phyloP scores from a whole-genome alignment of 2,329 filamentous ascomycete species.

The Monilinia fructicola region DNA sequence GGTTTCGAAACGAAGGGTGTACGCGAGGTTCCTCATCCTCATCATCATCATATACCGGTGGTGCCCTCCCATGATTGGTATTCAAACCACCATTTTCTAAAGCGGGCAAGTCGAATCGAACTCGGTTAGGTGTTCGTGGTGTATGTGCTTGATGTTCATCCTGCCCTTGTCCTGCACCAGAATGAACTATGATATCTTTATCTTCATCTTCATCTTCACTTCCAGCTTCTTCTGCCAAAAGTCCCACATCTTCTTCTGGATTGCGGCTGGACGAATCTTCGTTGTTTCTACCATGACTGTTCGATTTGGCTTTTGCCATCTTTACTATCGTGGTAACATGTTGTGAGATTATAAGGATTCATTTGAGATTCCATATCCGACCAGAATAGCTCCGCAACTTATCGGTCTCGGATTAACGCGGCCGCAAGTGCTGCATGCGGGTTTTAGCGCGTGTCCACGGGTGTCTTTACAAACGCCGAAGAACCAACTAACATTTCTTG shows the following conservation, averaged over 20 bases:
- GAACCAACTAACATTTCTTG: too few species aligned
- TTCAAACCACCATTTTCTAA: background rate
- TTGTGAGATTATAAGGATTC: constrained; percentile 29
- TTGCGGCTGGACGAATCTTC: constrained; percentile 26
- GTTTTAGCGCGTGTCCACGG: constrained; percentile 2
- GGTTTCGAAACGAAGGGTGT: constrained; percentile 36
- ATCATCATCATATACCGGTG: constrained; percentile 47
- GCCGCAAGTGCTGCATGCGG: constrained; percentile 13
- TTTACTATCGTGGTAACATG: constrained; percentile 45
- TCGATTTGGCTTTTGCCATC: constrained; percentile 47
- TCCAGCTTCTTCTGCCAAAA: constrained; percentile 40
- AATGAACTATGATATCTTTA: constrained; percentile 38
- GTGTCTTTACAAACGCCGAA: too few species aligned
- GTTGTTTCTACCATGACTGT: constrained; percentile 37
- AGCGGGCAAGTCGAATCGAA: constrained; percentile 41
- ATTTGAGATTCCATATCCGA: background rate
- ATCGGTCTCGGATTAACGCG: background rate
- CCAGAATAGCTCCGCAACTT: constrained; percentile 11
- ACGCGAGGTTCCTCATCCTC: constrained; percentile 35
- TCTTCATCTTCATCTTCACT: constrained; percentile 40
- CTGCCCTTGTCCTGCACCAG: constrained; percentile 25
- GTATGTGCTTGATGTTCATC: constrained; percentile 30
- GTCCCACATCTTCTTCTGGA: constrained; percentile 45
- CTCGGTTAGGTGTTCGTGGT: constrained; percentile 40
- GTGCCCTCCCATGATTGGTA: constrained; percentile 34